Percentiles rank a stretch among this genome's conserved stretches.
Conservation (phyloP, 2,329 filamentous ascomycete genomes). For the Grosmannia serpens region DNA sequence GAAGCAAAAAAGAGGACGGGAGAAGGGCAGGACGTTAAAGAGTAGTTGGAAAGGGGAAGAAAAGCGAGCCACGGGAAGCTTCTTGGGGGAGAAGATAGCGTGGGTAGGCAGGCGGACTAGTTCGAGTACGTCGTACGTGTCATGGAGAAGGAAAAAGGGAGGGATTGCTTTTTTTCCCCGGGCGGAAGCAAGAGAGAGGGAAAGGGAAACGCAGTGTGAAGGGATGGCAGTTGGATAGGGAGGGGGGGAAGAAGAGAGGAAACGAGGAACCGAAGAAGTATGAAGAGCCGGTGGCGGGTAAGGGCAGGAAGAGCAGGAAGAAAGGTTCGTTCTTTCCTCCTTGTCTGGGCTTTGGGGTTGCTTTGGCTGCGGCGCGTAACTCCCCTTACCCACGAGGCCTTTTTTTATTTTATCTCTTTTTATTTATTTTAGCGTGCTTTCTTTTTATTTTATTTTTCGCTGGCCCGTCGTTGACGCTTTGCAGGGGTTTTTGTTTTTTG, state of each 20-base stretch:
- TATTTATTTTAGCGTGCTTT: slow-evolving; percentile 7
- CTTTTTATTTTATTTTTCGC: slow-evolving; percentile 2
- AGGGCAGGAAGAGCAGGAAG: slow-evolving; percentile 6
- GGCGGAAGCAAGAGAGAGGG: neutral
- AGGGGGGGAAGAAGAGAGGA: neutral
- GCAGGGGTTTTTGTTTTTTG: slow-evolving; percentile 7
- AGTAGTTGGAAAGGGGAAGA: neutral
- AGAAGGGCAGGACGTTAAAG: neutral
- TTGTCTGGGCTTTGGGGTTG: slow-evolving; percentile 13
- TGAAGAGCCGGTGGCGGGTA: slow-evolving; percentile 7
- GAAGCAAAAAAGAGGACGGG: slow-evolving; percentile 1
- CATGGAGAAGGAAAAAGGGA: neutral
- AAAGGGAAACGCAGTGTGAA: neutral
- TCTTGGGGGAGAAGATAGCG: neutral
- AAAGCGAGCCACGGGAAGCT: slow-evolving; percentile 1
- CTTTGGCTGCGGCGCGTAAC: slow-evolving; percentile 13
- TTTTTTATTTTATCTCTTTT: slow-evolving; percentile 5
- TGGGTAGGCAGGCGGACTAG: neutral
- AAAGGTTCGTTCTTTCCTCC: slow-evolving; percentile 8
- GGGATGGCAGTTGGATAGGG: neutral
- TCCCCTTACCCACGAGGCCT: slow-evolving; percentile 15
- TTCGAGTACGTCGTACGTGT: neutral
- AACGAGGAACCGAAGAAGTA: neutral
- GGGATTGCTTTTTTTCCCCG: neutral
- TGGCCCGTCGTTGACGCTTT: slow-evolving; percentile 8